Evolutionary conservation across 352 stramenopile species (phyloP), one percentile per base, ranked within the genome.

Genomic region (Phytophthora melonis): DNA sequence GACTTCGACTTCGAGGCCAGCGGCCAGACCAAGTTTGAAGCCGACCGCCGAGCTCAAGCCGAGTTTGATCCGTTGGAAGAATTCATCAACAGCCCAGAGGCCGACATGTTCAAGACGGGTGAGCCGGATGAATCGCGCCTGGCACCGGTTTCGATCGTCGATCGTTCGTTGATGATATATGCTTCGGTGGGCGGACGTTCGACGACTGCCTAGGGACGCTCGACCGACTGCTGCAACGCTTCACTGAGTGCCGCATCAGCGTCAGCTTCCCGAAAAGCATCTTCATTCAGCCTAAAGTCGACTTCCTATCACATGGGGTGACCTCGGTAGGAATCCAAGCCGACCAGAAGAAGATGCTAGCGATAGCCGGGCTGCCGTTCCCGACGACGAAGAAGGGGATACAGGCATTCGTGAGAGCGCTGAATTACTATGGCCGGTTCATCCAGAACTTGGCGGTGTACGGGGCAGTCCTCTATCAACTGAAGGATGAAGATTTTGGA

Each of bases 121-220:
- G 43, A 56, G 13, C 13, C 43, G 0, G 43, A 64, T 10, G 23
- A 64, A 9, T 45, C 21, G 1, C 32, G 21, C 8, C 25, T 57
- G 1, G n/a, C 16, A 13, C 58, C 45, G 18, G 41, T 65, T 65
- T 65, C 19, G 23, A 45, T 7, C 39, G 41, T 0, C 27, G 25
- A 3, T 65, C 58, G 2, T 68, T 68, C 19, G 61, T 68, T 0
- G 36, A 68, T 4, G 47, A 59, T n/a, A 60, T 60, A 2, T 68
- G 61, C 9, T 68, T 68, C 23, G 49, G 49, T 16, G 19, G 49
- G 13, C 21, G 16, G 1, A 45, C 49, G 0, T 68, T 68, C 23
- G 50, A 60, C 2, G 21, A 41, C 0, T 41, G 32, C 18, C 14
- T 64, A 3, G 14, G 18, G 1, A 54, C 43, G 3, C 25, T 64